Evolutionary conservation across 1,139 yeast species (phyloP).

Genomic region (Geotrichum restrictum): DNA sequence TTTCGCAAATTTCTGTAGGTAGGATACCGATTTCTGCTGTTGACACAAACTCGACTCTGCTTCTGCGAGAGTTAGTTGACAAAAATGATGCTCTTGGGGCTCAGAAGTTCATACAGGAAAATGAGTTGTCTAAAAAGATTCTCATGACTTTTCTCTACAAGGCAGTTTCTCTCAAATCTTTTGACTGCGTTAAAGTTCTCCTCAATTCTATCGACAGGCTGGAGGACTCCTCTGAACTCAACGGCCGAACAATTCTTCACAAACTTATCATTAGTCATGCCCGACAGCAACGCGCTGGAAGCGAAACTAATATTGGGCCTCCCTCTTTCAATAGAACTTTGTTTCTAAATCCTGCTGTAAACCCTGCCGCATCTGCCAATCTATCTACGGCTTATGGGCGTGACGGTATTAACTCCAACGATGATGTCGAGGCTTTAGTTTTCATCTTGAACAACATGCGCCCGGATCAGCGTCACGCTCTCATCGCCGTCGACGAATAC

Average conservation of each 20-base stretch:
- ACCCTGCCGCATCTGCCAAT: constrained; percentile 45
- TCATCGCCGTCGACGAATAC: constrained; percentile 68
- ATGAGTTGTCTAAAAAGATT: constrained; percentile 3
- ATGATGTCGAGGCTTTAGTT: constrained; percentile 51
- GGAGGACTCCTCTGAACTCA: constrained; percentile 63
- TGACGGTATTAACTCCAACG: constrained; percentile 49
- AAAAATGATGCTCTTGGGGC: constrained; percentile 35
- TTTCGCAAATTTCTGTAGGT: background rate
- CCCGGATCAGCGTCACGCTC: constrained; percentile 49
- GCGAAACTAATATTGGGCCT: constrained; percentile 4
- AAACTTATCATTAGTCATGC: constrained; percentile 76
- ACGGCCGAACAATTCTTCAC: constrained; percentile 77
- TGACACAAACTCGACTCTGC: constrained; percentile 1
- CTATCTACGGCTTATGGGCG: constrained; percentile 53
- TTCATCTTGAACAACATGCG: constrained; percentile 54
- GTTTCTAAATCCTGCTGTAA: constrained; percentile 47
- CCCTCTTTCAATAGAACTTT: constrained; percentile 24
- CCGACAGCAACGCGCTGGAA: constrained; percentile 41
- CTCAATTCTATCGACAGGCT: constrained; percentile 49
- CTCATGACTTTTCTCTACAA: constrained; percentile 58
- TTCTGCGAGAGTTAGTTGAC: constrained; percentile 18
- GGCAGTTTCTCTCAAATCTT: constrained; percentile 54
- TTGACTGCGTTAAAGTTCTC: constrained; percentile 54
- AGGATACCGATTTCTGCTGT: background rate
- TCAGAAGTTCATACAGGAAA: constrained; percentile 14